Evolutionary conservation across 805 yeast genomes (phyloP).

Genomic region (Wickerhamomyces pijperi): DNA sequence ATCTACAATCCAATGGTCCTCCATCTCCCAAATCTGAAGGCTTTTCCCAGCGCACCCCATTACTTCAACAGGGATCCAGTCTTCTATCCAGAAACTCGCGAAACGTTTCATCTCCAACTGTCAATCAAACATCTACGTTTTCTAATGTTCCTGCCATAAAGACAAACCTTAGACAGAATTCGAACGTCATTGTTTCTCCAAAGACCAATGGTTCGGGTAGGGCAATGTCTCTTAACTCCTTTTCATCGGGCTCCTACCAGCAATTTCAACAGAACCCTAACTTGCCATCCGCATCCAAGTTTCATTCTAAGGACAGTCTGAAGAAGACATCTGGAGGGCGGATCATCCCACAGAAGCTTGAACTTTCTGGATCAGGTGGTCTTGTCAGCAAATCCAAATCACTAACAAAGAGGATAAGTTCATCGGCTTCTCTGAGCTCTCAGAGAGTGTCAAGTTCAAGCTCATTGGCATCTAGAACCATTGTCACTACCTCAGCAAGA

Average conservation of each 20-base stretch:
- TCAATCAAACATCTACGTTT: not conserved
- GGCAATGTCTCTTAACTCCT: slow-evolving; percentile 23
- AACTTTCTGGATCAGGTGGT: slow-evolving; percentile 21
- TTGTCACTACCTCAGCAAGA: slow-evolving; percentile 30
- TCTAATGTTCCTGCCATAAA: not conserved
- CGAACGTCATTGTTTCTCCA: not conserved
- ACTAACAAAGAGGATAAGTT: slow-evolving; percentile 15
- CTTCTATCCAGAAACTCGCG: slow-evolving; percentile 21
- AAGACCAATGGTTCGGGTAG: slow-evolving; percentile 15
- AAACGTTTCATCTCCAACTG: slow-evolving; percentile 15
- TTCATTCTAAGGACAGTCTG: slow-evolving; percentile 21
- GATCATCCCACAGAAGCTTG: slow-evolving; percentile 34
- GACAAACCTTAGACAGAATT: not conserved
- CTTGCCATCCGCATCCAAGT: slow-evolving; percentile 13
- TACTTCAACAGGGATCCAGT: slow-evolving; percentile 26
- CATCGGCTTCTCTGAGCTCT: slow-evolving; percentile 14
- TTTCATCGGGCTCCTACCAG: slow-evolving; percentile 22
- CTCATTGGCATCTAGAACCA: slow-evolving; percentile 25
- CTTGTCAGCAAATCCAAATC: slow-evolving; percentile 30
- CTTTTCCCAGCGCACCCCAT: slow-evolving; percentile 21
- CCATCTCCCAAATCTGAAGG: slow-evolving; percentile 2
- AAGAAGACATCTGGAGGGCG: slow-evolving; percentile 32
- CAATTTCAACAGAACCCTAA: slow-evolving; percentile 15
- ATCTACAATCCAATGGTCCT: not conserved
- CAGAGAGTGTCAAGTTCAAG: slow-evolving; percentile 15